Percentiles rank a stretch among this genome's conserved stretches.
Conservation (phyloP, 148 eudicot genomes). For the Selenicereus undatus region DNA sequence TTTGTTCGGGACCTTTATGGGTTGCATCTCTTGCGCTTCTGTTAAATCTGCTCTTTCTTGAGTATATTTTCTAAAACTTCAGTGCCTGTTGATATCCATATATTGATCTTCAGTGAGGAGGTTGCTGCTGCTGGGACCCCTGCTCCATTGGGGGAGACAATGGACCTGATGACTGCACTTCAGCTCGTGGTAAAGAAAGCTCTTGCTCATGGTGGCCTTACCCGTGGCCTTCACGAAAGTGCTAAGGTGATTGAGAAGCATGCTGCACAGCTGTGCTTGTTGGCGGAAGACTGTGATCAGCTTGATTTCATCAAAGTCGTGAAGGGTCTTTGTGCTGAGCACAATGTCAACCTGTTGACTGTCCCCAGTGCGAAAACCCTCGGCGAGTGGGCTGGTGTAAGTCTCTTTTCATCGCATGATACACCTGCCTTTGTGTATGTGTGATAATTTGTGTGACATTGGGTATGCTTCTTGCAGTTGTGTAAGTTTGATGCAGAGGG, state of each 20-base stretch:
- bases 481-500: slow-evolving; percentile 37
- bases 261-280: slow-evolving; percentile 41
- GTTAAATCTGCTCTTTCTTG: neutral
- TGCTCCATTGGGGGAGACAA: slow-evolving; percentile 33
- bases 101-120: slow-evolving; percentile 27
- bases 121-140: slow-evolving; percentile 30
- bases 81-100: neutral
- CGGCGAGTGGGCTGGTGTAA: slow-evolving; percentile 48
- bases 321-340: slow-evolving; percentile 43
- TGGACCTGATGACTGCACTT: slow-evolving; percentile 41
- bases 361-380: slow-evolving; percentile 42
- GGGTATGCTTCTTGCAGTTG: slow-evolving; percentile 18
- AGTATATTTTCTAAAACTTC: too few relatives aligned
- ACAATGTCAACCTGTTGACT: slow-evolving; percentile 37
- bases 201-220: slow-evolving; percentile 39
- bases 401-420: neutral
- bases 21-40: neutral
- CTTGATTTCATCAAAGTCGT: slow-evolving; percentile 41
- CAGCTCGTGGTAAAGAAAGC: slow-evolving; percentile 40
- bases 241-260: slow-evolving; percentile 49
- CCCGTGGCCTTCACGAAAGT: slow-evolving; percentile 41
- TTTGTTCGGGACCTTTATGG: neutral
- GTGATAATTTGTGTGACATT: neutral
- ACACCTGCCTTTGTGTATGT: neutral
- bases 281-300: slow-evolving; percentile 46